Evolutionary conservation across 2,329 filamentous ascomycete genomes (phyloP), one percentile per base, ranked within the genome.

Genomic region (Emericellopsis cladophorae): DNA sequence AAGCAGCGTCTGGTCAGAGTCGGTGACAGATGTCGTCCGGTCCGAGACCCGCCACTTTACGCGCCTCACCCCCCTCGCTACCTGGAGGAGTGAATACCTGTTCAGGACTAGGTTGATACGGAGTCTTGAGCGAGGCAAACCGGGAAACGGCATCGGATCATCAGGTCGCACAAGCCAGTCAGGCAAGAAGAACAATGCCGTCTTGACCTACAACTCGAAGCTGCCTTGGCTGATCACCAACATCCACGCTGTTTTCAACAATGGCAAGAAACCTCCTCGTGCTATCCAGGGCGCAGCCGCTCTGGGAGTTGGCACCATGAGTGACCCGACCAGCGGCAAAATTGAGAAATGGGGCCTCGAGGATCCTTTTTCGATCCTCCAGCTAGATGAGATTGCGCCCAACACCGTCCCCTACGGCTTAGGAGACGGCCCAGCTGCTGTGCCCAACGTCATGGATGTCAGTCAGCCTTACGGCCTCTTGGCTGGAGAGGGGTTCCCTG

Each of bases 51-150:
- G 88, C 36, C 75, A 78, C 48, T 98, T 96, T 54, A 77, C 84
- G 14, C 79, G 89, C 35, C 70, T 98, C 41, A 93, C 85, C 9
- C 72, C 79, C 4, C 64, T 89, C 45, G 84, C 88, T n/a, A 92
- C 89, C 8, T 96, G 92, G 90, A 77, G 90, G 50, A 95, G 86
- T 60, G 92, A 98, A 59, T 98, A 96, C 54, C 82, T 96, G 37
- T 65, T 95, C 42, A 76, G 92, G 37, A 95, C 88, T 2, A 76
- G 86, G 37, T 72, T 96, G 40, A 65, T 96, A 40, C 77, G 88
- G 36, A 92, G 85, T 46, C 67, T 96, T 43, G 74, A 74, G 37
- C 79, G 86, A 44, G 92, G 90, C 39, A 94, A 89, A 55, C 87
- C 90, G 44, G 64, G 72, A 50, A 72, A 80, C 31, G 74, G 61